These are phyloP conservation scores for Trametes coccinea DNA, from an alignment of 768 basidiomycete species.

Conservation along the genomic window DNA sequence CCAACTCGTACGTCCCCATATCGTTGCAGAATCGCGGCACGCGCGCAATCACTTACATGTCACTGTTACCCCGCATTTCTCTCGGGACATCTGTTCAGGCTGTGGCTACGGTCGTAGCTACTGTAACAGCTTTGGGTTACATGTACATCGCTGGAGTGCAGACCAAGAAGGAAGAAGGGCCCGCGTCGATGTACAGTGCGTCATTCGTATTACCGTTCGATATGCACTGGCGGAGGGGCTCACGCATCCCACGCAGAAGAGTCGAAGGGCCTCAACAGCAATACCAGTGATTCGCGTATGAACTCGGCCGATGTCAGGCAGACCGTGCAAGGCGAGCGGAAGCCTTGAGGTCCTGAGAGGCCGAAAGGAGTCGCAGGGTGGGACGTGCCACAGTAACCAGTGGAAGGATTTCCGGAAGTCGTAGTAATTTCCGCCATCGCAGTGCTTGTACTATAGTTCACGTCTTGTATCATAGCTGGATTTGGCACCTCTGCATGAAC, in stretches of 20 bases:
- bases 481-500: too few relatives aligned
- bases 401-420: too few relatives aligned
- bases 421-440: too few relatives aligned
- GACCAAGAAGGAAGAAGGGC: constrained; percentile 25
- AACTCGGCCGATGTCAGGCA: not conserved
- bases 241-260: not conserved
- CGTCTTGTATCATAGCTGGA: too few relatives aligned
- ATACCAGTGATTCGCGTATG: not conserved
- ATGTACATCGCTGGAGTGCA: constrained; percentile 23
- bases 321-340: constrained; percentile 1
- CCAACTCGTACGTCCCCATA: not conserved
- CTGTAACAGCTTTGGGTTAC: constrained; percentile 15
- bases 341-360: not conserved
- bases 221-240: not conserved
- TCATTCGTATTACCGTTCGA: not conserved
- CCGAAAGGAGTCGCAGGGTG: too few relatives aligned
- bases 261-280: not conserved
- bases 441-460: too few relatives aligned
- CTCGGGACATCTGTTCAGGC: not conserved
- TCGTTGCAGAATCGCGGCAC: not conserved
- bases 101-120: constrained; percentile 3
- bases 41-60: not conserved
- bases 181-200: constrained; percentile 23
- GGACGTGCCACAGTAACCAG: too few relatives aligned
- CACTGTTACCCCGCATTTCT: not conserved